Base-by-base conservation (phyloP, 495 filamentous ascomycete species). In the Poronia punctata region DNA sequence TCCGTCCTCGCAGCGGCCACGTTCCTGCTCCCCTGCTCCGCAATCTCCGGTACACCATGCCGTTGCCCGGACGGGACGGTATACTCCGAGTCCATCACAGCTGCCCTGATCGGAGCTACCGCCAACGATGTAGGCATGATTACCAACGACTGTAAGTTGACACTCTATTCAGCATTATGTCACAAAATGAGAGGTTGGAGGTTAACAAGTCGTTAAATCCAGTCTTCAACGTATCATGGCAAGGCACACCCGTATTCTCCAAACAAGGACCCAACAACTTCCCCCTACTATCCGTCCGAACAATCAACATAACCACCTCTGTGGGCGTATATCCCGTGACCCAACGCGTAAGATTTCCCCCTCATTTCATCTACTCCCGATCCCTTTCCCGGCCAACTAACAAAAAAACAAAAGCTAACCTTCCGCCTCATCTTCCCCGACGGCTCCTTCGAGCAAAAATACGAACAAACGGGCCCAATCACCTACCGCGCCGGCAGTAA, bases 81-180 rank as follows among this genome's bases (percentile, higher is more conserved):
- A 1, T 38, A 38, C 20, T 15, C n/a, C 22, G 42, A 45, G 8
- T 38, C 42, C 8, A 15, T 17, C 21, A 45, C 34, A 1, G 14
- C 1, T 1, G 27, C 34, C 5, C 12, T 26, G 2, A 30, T 45
- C 7, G 42, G 42, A 24, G 42, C 42, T 12, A 8, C 34, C 3
- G 42, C 42, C 16, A n/a, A 16, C 4, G 21, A 45, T 18, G 32
- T 36, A 2, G 42, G 21, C 4, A 2, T 1, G 0, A 1, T 45
- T n/a, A 21, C 27, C 1, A 33, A 33, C 19, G 28, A 45, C 21
- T 45, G 42, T 45, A 10, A 37, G 41, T 37, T n/a, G n/a, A n/a
- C n/a, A n/a, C n/a, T n/a, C n/a, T n/a, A n/a, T n/a, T n/a, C n/a
- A n/a, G n/a, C n/a, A n/a, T n/a, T n/a, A n/a, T n/a, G n/a, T n/a